Base-by-base conservation (phyloP, 805 yeast genomes). In the Metschnikowia amazonensis region DNA sequence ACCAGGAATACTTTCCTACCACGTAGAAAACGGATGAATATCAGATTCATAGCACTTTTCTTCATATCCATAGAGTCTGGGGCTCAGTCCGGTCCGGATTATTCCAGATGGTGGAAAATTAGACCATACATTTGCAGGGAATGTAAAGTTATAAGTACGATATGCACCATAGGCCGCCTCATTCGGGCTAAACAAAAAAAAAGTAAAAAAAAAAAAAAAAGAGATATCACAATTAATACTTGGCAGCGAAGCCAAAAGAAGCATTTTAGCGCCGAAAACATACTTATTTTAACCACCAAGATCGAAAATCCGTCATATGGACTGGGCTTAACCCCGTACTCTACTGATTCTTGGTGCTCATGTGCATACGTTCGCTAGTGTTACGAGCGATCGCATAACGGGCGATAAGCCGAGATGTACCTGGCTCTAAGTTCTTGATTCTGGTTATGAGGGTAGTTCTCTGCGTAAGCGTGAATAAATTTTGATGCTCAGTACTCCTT, bases 1-100 rank as follows among this genome's bases (percentile, higher is more conserved):
- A 48, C 23, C n/a, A 50, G 29, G 35, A 45, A 50, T 3, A 50
- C 40, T 18, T 44, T 52, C 10, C 55, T 43, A 39, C 48, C 47
- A 13, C 52, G 54, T 14, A 42, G 45, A 20, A 50, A 16, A 13
- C 45, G 40, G 6, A 38, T 20, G 29, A 43, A 10, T 16, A 18
- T 30, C 30, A 41, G 17, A n/a, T 27, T 21, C 44, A 47, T 39
- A 5, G 21, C 35, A 14, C 16, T n/a, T 5, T 38, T 38, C 27
- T 21, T 21, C 6, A n/a, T 21, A 5, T 9, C 34, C 33, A 27
- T 27, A 18, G 18, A 28, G 23, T 9, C 10, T 17, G 10, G 8
- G 8, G 8, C 10, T 13, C 13, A 20, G 17, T 25, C 14, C 16
- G 20, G 17, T 18, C 25, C 24, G 23, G 14, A 33, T 18, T 17